These are phyloP conservation scores for Anthracocystis walkeri DNA, from an alignment of 1,284 basidiomycete genomes.

Conservation along the genomic window DNA sequence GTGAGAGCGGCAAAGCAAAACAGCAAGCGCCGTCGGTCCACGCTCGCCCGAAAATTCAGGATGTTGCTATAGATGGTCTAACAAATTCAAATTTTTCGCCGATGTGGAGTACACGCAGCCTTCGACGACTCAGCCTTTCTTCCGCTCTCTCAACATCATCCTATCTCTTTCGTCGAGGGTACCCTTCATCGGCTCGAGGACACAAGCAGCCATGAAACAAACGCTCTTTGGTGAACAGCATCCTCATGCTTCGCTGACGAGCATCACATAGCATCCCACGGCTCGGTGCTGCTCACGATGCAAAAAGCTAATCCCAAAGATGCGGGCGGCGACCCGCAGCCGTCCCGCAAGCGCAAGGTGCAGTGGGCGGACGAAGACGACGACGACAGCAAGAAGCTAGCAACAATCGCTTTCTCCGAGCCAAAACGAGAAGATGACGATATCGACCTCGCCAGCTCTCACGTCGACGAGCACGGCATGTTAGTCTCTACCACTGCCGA, in stretches of 20 bases:
- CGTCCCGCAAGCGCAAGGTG: conserved; percentile 43
- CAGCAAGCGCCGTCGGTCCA: too few species aligned
- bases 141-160: background rate
- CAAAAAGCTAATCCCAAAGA: conserved; percentile 2
- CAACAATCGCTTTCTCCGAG: background rate
- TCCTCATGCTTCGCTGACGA: background rate
- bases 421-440: background rate
- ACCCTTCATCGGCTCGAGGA: background rate
- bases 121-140: conserved; percentile 16
- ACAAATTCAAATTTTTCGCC: conserved; percentile 1
- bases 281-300: conserved; percentile 8
- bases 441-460: background rate
- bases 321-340: background rate
- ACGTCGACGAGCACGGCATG: conserved; percentile 37
- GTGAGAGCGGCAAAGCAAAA: too few species aligned
- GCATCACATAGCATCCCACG: conserved; percentile 9
- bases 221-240: background rate
- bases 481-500: background rate
- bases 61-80: background rate
- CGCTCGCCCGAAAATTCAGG: too few species aligned
- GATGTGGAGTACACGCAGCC: conserved; percentile 5
- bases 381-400: conserved; percentile 1
- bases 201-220: background rate
- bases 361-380: conserved; percentile 49
- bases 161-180: background rate